Conservation (phyloP, 2,329 filamentous ascomycete genomes). For the Tricladium varicosporioides region DNA sequence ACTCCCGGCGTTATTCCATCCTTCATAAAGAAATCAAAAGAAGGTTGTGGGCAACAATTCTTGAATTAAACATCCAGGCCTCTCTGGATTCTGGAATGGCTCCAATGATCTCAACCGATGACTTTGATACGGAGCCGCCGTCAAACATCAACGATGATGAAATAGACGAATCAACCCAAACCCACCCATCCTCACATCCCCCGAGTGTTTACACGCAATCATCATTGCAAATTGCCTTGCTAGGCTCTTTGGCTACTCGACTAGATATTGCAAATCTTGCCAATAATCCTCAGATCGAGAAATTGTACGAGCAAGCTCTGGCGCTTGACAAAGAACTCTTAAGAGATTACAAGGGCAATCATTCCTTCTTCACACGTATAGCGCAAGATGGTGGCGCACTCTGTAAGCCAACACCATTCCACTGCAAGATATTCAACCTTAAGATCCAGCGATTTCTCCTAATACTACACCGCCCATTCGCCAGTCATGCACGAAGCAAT, state of each 20-base stretch:
- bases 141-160: slow-evolving; percentile 52
- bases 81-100: slow-evolving; percentile 50
- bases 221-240: slow-evolving; percentile 47
- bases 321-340: slow-evolving; percentile 45
- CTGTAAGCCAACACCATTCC: slow-evolving; percentile 1
- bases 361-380: slow-evolving; percentile 11
- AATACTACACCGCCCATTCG: slow-evolving; percentile 51
- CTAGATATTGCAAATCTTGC: slow-evolving; percentile 44
- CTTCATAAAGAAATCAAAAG: slow-evolving; percentile 53
- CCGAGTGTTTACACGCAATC: slow-evolving; percentile 43
- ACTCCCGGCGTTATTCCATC: slow-evolving; percentile 46
- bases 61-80: slow-evolving; percentile 52
- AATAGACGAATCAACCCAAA: slow-evolving; percentile 38
- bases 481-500: slow-evolving; percentile 40
- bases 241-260: slow-evolving; percentile 43
- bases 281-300: slow-evolving; percentile 44
- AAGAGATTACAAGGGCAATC: slow-evolving; percentile 29
- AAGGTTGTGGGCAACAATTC: slow-evolving; percentile 54
- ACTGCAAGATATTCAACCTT: slow-evolving; percentile 49
- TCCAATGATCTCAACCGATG: slow-evolving; percentile 44
- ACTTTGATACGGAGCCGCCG: slow-evolving; percentile 51
- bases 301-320: slow-evolving; percentile 48
- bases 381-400: neutral
- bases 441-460: slow-evolving; percentile 54
- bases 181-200: slow-evolving; percentile 23